phyloP scores from a whole-genome alignment of 176 grass and related monocot species.

The Rhynchospora tenuis region DNA sequence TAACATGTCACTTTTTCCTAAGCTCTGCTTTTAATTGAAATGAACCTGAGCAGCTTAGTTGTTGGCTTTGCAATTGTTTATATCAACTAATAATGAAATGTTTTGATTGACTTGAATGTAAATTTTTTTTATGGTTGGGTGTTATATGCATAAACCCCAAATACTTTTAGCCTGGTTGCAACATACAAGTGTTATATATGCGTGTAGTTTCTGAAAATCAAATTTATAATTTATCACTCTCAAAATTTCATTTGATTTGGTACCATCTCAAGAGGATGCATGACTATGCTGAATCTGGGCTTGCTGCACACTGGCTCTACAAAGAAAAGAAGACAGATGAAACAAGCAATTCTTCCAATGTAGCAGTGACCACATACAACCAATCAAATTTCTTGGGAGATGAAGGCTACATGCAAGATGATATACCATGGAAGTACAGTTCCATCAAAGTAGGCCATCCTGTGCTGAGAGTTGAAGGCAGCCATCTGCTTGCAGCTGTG shows the following conservation, averaged over 20 bases:
- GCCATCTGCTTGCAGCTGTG: constrained; percentile 80
- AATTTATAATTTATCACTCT: neutral
- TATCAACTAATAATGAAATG: neutral
- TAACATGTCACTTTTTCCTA: neutral
- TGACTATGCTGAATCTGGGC: constrained; percentile 87
- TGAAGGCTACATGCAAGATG: constrained; percentile 46
- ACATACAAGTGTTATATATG: neutral
- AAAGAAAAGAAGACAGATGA: constrained; percentile 68
- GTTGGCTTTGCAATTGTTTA: neutral
- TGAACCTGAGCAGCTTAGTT: neutral
- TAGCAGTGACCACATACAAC: constrained; percentile 36
- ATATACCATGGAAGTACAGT: constrained; percentile 64
- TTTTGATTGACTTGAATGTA: neutral
- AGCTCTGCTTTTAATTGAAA: neutral
- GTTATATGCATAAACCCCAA: neutral
- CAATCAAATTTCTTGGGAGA: constrained; percentile 62
- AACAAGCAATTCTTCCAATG: constrained; percentile 41
- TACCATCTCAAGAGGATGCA: constrained; percentile 69
- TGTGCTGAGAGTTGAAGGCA: constrained; percentile 77
- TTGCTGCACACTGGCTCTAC: constrained; percentile 97
- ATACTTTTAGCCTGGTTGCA: neutral
- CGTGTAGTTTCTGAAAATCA: neutral
- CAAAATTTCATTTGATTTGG: constrained; percentile 6
- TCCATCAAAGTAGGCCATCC: constrained; percentile 87
- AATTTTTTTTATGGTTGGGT: neutral